Evolutionary conservation across 2,329 filamentous ascomycete species (phyloP), one percentile per base, ranked within the genome.

Genomic region (Diplocarpon mali): DNA sequence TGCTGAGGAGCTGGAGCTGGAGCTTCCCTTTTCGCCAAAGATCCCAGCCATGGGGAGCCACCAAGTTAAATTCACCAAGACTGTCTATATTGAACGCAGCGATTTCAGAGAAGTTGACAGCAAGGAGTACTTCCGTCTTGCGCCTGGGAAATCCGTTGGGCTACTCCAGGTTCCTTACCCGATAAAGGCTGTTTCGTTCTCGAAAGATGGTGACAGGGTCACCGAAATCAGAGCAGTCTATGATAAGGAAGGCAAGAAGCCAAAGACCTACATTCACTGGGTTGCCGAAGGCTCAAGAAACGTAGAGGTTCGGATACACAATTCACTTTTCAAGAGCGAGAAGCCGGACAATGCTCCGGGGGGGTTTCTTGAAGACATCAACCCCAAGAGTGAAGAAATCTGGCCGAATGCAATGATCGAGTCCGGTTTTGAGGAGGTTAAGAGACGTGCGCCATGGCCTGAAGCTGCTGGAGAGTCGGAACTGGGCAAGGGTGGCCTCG

Each of bases 181-280:
- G 0, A 78, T 89, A 57, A 78, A 73, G 34, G 82, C 80, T 0
- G 75, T 73, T 0, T 76, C 76, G 1, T 87, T 84, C 65, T 85
- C 80, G 53, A 82, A 86, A 52, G 67, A 73, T 40, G 62, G 67
- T 1, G 76, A 73, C 3, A 71, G 73, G 47, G 74, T 90, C 35
- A 80, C 69, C 1, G 74, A 79, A 53, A 75, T 90, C 47, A 71
- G 72, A 28, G 83, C 82, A 12, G 71, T 72, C 15, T 80, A 80
- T 44, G 82, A 85, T 50, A 83, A 83, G 47, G 82, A 85, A 49
- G 76, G 72, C 14, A 79, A 81, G 59, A 76, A 78, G 56, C 78
- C 83, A 35, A 90, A 93, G 67, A 80, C 87, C 1, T 85, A 78
- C 60, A 94, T 95, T 61, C 88, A 95, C 61, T 95, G 90, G 90